Evolutionary conservation across 768 basidiomycete genomes (phyloP).

Genomic region (Amanita phalloides): DNA sequence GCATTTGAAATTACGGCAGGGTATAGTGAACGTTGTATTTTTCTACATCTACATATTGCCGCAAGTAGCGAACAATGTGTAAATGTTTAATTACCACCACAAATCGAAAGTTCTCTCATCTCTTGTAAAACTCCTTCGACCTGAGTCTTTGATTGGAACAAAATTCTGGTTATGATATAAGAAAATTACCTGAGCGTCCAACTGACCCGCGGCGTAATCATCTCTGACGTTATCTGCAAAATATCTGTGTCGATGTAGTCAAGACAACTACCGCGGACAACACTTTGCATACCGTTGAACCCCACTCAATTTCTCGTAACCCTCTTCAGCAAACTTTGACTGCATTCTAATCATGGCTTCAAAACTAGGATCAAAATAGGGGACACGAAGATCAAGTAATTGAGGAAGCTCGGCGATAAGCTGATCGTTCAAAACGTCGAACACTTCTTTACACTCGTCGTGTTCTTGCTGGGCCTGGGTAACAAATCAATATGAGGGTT

Average conservation of each 20-base stretch:
- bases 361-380: conserved; percentile 97
- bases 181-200: conserved; percentile 75
- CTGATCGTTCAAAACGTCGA: conserved; percentile 87
- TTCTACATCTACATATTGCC: background rate
- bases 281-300: conserved; percentile 63
- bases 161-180: background rate
- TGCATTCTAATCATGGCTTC: conserved; percentile 99
- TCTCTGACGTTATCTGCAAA: conserved; percentile 87
- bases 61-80: background rate
- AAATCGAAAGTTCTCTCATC: conserved; percentile 94
- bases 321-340: conserved; percentile 94
- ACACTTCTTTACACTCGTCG: conserved; percentile 91
- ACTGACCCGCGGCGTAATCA: conserved; percentile 93
- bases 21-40: background rate
- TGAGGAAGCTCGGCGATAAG: conserved; percentile 87
- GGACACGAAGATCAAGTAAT: conserved; percentile 88
- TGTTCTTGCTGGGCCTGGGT: conserved; percentile 86
- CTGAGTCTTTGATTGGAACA: conserved; percentile 21
- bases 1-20: background rate
- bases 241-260: conserved; percentile 39
- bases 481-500: background rate
- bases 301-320: conserved; percentile 92
- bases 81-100: conserved; percentile 45
- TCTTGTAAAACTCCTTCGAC: conserved; percentile 96
- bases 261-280: background rate